Percentiles rank a stretch among this genome's conserved stretches.
Conservation (phyloP, 768 basidiomycete genomes). For the Paxillus involutus region DNA sequence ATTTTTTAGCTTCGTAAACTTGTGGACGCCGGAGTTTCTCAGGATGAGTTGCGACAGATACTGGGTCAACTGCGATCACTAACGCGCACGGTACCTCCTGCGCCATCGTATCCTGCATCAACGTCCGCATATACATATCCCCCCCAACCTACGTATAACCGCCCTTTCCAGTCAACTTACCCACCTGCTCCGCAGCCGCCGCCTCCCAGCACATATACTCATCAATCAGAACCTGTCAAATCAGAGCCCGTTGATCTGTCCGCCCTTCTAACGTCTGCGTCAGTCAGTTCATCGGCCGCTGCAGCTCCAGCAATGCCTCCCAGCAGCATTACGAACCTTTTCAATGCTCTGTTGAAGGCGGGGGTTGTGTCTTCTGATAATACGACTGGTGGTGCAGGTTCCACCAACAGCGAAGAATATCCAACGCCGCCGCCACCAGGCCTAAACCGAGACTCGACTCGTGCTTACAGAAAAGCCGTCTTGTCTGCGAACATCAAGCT, state of each 20-base stretch:
- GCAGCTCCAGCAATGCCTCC: slow-evolving; percentile 23
- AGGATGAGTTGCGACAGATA: slow-evolving; percentile 77
- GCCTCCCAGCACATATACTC: slow-evolving; percentile 26
- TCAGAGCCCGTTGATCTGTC: slow-evolving; percentile 31
- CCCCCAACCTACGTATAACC: slow-evolving; percentile 28
- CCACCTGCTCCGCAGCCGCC: slow-evolving; percentile 33
- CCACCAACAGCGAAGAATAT: slow-evolving; percentile 28
- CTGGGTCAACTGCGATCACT: slow-evolving; percentile 66
- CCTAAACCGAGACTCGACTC: slow-evolving; percentile 47
- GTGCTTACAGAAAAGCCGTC: slow-evolving; percentile 60
- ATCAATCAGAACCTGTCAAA: slow-evolving; percentile 28
- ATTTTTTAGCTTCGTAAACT: slow-evolving; percentile 60
- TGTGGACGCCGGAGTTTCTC: slow-evolving; percentile 78
- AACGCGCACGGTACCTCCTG: slow-evolving; percentile 41
- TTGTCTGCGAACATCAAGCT: slow-evolving; percentile 61
- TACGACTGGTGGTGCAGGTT: slow-evolving; percentile 51
- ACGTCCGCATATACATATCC: slow-evolving; percentile 30
- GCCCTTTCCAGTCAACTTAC: slow-evolving; percentile 30
- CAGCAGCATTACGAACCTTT: slow-evolving; percentile 54
- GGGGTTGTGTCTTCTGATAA: slow-evolving; percentile 64
- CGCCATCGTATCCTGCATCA: slow-evolving; percentile 21
- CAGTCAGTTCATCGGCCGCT: slow-evolving; percentile 22
- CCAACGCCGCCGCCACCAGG: slow-evolving; percentile 33
- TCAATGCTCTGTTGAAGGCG: slow-evolving; percentile 74
- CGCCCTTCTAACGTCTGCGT: slow-evolving; percentile 26